Percentiles rank a stretch among this genome's conserved stretches.
Conservation (phyloP, 352 stramenopile species). For the Thalassiosira hispida region DNA sequence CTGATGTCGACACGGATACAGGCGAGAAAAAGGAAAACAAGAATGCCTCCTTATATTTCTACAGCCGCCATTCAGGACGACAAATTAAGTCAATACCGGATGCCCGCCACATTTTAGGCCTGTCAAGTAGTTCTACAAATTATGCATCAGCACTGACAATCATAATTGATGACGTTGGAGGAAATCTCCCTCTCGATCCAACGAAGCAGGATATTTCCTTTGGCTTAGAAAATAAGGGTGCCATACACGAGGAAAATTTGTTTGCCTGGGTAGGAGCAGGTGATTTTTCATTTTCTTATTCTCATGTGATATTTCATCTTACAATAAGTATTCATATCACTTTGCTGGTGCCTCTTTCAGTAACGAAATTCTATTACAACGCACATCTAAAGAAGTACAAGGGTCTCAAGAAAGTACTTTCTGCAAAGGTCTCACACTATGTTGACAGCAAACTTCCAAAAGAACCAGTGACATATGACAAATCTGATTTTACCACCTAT, state of each 20-base stretch:
- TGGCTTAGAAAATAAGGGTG: constrained; percentile 9
- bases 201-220: constrained; percentile 51
- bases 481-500: constrained; percentile 7
- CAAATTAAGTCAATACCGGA: constrained; percentile 53
- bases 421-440: not conserved
- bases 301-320: not conserved
- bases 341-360: not conserved
- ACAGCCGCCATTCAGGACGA: constrained; percentile 43
- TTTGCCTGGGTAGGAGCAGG: constrained; percentile 13
- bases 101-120: constrained; percentile 15
- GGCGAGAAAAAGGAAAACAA: constrained; percentile 2
- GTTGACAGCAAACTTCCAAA: not conserved
- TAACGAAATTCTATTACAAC: constrained; percentile 24
- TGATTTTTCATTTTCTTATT: not conserved
- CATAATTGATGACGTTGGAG: constrained; percentile 53
- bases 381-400: constrained; percentile 15
- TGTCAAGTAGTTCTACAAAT: not conserved
- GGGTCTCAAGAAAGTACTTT: constrained; percentile 3
- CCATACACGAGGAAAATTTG: constrained; percentile 19
- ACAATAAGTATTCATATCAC: too few species aligned
- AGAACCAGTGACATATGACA: not conserved
- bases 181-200: constrained; percentile 29
- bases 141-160: constrained; percentile 38
- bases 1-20: constrained; percentile 21
- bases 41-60: constrained; percentile 29